Conservation (phyloP, 225 moss, liverwort and hornwort genomes). For the Asterella californica region DNA sequence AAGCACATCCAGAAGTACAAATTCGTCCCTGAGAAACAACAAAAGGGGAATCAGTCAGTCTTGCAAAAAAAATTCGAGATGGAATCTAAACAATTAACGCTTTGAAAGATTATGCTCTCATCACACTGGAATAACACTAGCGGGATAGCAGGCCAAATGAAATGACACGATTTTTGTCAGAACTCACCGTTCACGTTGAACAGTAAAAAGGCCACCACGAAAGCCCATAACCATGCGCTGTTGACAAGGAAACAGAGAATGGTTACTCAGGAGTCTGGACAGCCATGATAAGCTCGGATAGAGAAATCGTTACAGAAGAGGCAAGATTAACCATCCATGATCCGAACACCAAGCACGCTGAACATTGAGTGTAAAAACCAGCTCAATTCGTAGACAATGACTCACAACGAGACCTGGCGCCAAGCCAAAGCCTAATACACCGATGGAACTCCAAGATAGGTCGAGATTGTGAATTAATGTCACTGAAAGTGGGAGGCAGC, state of each 20-base stretch:
- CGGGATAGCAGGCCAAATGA: too few species aligned
- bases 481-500: neutral
- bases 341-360: too few species aligned
- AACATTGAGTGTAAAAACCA: too few species aligned
- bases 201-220: slow-evolving; percentile 36
- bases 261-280: neutral
- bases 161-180: neutral
- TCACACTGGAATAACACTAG: too few species aligned
- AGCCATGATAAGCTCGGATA: neutral
- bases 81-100: neutral
- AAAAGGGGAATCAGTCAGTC: neutral
- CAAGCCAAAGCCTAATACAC: neutral
- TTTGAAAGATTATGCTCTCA: too few species aligned
- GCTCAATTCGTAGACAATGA: too few species aligned
- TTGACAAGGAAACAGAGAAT: neutral
- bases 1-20: slow-evolving; percentile 44
- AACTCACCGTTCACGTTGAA: slow-evolving; percentile 37
- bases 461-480: neutral
- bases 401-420: neutral
- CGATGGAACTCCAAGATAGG: neutral
- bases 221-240: slow-evolving; percentile 33
- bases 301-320: neutral
- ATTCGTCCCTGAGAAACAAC: slow-evolving; percentile 22
- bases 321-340: neutral
- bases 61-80: neutral